Evolutionary conservation across 2,329 filamentous ascomycete genomes (phyloP).

Genomic region (Phaeoacremonium minimum): DNA sequence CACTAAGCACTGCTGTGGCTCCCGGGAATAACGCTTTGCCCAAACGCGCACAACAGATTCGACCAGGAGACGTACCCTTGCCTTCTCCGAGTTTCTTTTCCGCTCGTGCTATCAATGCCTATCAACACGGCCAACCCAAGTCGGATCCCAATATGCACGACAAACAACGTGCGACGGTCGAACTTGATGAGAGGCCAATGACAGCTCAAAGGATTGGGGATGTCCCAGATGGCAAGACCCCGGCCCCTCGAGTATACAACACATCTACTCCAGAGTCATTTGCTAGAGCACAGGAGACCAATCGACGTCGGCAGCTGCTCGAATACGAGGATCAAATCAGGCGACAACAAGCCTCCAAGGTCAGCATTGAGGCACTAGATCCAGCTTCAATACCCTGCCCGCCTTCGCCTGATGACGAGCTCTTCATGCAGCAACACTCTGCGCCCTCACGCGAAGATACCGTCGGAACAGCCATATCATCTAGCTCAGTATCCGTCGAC

Average conservation of each 20-base stretch:
- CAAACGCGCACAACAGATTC: slow-evolving; percentile 40
- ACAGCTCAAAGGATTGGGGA: slow-evolving; percentile 40
- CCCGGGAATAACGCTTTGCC: slow-evolving; percentile 54
- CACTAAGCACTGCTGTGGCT: slow-evolving; percentile 56
- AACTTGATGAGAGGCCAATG: slow-evolving; percentile 39
- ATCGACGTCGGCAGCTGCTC: slow-evolving; percentile 24
- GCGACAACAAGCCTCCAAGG: slow-evolving; percentile 15
- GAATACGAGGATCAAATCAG: slow-evolving; percentile 25
- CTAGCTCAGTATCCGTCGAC: slow-evolving; percentile 47
- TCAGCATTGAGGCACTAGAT: slow-evolving; percentile 16
- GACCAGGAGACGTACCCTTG: slow-evolving; percentile 28
- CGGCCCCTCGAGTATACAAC: slow-evolving; percentile 27
- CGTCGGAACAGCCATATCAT: slow-evolving; percentile 41
- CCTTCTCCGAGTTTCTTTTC: slow-evolving; percentile 33
- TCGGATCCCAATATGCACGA: slow-evolving; percentile 40
- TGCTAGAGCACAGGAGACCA: slow-evolving; percentile 26
- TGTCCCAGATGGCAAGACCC: slow-evolving; percentile 29
- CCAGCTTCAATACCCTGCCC: slow-evolving; percentile 32
- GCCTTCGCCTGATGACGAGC: slow-evolving; percentile 40
- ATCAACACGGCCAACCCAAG: slow-evolving; percentile 37
- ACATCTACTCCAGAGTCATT: slow-evolving; percentile 34
- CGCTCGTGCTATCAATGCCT: slow-evolving; percentile 29
- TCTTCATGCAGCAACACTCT: slow-evolving; percentile 21
- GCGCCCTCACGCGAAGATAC: slow-evolving; percentile 34
- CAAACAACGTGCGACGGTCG: slow-evolving; percentile 24